Percentiles rank a stretch among this genome's conserved stretches.
phyloP scores from a whole-genome alignment of 345 rosid genomes.

The Brassica rapa region DNA sequence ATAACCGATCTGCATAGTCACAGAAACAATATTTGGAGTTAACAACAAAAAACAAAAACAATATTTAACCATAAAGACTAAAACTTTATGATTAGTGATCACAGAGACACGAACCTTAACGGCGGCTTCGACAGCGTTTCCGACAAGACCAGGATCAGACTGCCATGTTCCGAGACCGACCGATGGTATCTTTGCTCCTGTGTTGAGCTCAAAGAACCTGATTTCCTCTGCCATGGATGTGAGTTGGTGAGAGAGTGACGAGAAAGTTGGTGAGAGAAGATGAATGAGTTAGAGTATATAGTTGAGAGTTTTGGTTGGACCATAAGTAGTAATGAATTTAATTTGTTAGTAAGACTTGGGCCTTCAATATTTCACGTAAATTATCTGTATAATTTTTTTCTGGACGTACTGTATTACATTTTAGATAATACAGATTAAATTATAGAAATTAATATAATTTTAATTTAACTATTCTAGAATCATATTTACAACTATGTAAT shows the following conservation, averaged over 20 bases:
- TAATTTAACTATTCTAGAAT: too few relatives aligned
- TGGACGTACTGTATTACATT: too few relatives aligned
- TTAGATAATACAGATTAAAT: too few relatives aligned
- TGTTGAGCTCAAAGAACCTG: constrained; percentile 46
- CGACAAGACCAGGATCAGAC: constrained; percentile 61
- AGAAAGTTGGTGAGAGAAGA: neutral
- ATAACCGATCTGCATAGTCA: constrained; percentile 61
- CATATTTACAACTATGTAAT: too few relatives aligned
- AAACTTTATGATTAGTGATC: constrained; percentile 1
- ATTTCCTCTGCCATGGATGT: constrained; percentile 39
- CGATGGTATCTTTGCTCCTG: constrained; percentile 62
- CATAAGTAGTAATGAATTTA: neutral
- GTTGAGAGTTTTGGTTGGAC: neutral
- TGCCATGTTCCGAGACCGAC: constrained; percentile 67
- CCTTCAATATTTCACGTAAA: neutral
- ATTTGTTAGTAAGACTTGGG: constrained; percentile 7
- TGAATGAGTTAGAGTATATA: neutral
- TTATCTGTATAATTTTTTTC: neutral
- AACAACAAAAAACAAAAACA: neutral
- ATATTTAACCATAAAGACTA: neutral
- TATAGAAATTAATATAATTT: too few relatives aligned
- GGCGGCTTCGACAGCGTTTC: constrained; percentile 48
- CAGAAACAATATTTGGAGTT: neutral
- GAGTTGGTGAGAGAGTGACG: neutral
- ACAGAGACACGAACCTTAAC: constrained; percentile 32